Conservation (phyloP, 371 early-diverging fungal species). For the Fennellomyces sp. region DNA sequence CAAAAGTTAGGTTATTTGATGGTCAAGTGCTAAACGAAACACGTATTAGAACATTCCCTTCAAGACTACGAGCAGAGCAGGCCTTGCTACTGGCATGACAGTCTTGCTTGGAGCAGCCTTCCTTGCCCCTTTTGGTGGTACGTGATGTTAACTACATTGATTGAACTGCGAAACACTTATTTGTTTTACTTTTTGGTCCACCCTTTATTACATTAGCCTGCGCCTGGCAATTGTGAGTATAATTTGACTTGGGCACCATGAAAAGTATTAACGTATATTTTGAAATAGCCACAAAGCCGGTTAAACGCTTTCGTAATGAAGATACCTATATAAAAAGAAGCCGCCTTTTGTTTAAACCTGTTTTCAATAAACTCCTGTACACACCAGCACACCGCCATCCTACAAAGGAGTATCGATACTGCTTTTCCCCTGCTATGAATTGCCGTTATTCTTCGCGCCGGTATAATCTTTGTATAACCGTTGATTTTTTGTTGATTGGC, state of each 20-base stretch:
- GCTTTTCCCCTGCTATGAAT: too few relatives aligned
- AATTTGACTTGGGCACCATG: background rate
- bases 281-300: background rate
- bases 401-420: too few relatives aligned
- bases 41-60: conserved; percentile 60
- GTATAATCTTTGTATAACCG: too few relatives aligned
- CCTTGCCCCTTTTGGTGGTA: conserved; percentile 61
- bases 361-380: too few relatives aligned
- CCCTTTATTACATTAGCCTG: background rate
- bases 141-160: conserved; percentile 6
- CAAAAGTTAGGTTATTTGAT: background rate
- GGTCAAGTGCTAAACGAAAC: background rate
- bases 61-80: conserved; percentile 63
- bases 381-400: too few relatives aligned
- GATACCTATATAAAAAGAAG: too few relatives aligned
- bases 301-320: too few relatives aligned
- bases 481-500: too few relatives aligned
- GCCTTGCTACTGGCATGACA: conserved; percentile 55
- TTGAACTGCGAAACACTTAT: background rate
- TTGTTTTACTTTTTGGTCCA: background rate
- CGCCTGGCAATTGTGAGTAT: background rate
- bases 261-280: background rate
- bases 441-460: too few relatives aligned
- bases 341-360: too few relatives aligned
- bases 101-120: conserved; percentile 59